Conservation (phyloP, 345 rosid genomes). For the Populus alba region DNA sequence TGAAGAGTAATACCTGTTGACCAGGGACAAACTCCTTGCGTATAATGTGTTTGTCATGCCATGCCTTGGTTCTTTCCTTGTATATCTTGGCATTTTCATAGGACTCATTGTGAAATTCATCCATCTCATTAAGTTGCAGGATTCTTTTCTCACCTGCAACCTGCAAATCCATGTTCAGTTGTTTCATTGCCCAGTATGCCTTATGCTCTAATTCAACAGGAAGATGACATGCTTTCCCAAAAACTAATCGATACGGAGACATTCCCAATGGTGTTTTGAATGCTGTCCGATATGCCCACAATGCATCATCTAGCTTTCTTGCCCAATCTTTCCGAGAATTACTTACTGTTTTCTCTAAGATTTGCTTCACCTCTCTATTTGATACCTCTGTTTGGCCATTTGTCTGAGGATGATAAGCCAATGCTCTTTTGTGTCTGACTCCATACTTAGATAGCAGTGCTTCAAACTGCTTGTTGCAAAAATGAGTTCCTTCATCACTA, state of each 20-base stretch:
- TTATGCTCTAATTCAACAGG: neutral
- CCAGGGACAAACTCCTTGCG: too few species aligned
- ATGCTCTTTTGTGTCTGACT: neutral
- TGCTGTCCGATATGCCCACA: too few species aligned
- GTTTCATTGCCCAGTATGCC: neutral
- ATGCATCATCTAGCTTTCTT: too few species aligned
- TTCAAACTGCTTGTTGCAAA: neutral
- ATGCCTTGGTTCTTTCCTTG: too few species aligned
- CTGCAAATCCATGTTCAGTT: neutral
- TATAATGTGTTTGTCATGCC: too few species aligned
- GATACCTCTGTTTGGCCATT: neutral
- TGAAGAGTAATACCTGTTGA: neutral
- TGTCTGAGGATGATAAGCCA: neutral
- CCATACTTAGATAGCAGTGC: neutral
- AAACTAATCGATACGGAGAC: too few species aligned
- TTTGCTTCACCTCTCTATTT: neutral
- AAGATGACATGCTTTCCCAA: too few species aligned
- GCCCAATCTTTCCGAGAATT: neutral
- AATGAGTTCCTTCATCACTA: too few species aligned
- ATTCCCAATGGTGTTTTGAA: too few species aligned
- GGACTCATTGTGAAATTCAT: too few species aligned
- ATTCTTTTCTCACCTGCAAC: neutral
- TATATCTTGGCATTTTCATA: too few species aligned
- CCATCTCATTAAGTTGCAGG: too few species aligned
- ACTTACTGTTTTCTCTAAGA: neutral